Evolutionary conservation across 352 stramenopile species (phyloP), one percentile per base, ranked within the genome.

Genomic region (Globisporangium apiculatum): DNA sequence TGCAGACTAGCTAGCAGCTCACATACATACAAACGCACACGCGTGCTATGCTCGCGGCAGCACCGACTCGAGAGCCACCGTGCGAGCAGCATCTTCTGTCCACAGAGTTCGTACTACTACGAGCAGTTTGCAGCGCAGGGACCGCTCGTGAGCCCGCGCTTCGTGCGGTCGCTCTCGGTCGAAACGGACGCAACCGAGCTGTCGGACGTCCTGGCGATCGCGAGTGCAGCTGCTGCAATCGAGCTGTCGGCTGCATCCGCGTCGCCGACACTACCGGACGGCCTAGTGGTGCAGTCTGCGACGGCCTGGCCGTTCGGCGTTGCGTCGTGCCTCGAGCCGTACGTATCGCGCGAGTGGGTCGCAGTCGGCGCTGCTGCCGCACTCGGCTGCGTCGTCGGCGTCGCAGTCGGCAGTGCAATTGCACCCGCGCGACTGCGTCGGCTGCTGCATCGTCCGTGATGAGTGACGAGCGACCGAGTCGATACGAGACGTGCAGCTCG

Each of bases 311-410:
- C 51, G 36, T 24, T 12, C 31, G 38, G 12, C 0, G 0, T 62
- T 5, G 17, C 31, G 15, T 48, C 45, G 18, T 55, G 12, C 36
- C 18, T 64, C 7, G 45, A 58, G 45, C 38, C 58, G 17, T 49
- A 46, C 51, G 47, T 58, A 7, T 38, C 58, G 6, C 31, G 36
- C 1, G 51, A 75, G 50, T 76, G 69, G 72, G 10, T 64, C 45
- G 17, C 51, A 5, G n/a, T 81, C 8, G 67, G 69, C 12, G 57
- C 65, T 1, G 72, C 72, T 1, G 51, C 68, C 7, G 18, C 67
- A 15, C 58, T 62, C 36, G 72, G 72, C 6, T 79, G 72, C 45
- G 52, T 68, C 41, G 56, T 79, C 35, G 72, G 72, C 48, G 75
- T 48, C 57, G 58, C 17, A 43, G 64, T 65, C 37, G 47, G 35